Base-by-base conservation (phyloP, 140 eudicot species). In the Artemisia princeps region DNA sequence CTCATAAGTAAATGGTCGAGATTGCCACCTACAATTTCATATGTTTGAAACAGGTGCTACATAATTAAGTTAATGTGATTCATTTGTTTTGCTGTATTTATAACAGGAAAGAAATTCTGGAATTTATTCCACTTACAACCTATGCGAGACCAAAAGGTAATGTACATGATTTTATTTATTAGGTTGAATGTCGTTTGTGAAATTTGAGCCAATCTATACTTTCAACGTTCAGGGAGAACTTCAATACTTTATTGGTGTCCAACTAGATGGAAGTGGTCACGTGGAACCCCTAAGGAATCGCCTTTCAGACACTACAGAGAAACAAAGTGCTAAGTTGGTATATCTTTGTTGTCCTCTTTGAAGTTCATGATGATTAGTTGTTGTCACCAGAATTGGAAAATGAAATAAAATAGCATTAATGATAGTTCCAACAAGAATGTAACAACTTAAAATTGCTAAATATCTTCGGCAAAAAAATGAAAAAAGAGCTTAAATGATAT, bases 71-170 rank as follows among this genome's bases (percentile, higher is more conserved):
- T 12, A 20, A 42, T 70, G 30, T 62, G 69, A 78, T 60, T 57
- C 59, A 59, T 64, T 58, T 62, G 26, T 58, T 65, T 2, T 28
- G 20, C 23, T 30, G 20, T 64, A 19, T 51, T 15, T 74, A 61
- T 72, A 60, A 46, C 80, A 94, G 99, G 99, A 70, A 94, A 88
- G 80, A 94, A 94, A 72, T 94, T 94, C 79, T 94, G 99, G 99
- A 94, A 94, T 75, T 81, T 94, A 70, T 94, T 94, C 60, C 99
- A 94, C 85, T 72, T 94, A 94, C 99, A 94, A 72, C 99, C 96
- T 65, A 94, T 94, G 99, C 88, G 94, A 44, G 99, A 94, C 62
- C 99, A 88, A 48, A 94, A 94, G 99, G 99, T 92, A 60, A 45
- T 24, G 3, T 72, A 72, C 40, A 71, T 10, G 9, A 60, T 24